A percentile compares a stretch with the other conserved stretches of the same genome.
phyloP scores from a whole-genome alignment of 495 filamentous ascomycete species.

The Hypoxylon perforatum region DNA sequence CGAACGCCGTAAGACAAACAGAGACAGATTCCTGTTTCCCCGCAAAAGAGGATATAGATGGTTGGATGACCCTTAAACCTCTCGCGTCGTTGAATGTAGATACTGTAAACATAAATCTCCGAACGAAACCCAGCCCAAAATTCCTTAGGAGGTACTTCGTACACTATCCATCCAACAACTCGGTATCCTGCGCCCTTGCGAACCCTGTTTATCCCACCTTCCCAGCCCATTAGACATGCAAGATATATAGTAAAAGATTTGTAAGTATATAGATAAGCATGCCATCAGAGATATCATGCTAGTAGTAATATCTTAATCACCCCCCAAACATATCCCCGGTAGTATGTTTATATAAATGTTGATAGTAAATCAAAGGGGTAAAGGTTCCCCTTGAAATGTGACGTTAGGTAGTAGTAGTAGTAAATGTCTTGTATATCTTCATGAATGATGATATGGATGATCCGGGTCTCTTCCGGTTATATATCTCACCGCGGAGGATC shows the following conservation, averaged over 20 bases:
- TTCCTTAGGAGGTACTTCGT: neutral
- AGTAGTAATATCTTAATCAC: neutral
- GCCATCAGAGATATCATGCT: neutral
- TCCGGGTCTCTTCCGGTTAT: neutral
- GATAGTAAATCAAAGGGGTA: too few species aligned
- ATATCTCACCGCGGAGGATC: constrained; percentile 27
- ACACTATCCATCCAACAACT: neutral
- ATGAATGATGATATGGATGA: neutral
- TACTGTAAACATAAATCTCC: too few species aligned
- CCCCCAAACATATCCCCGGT: neutral
- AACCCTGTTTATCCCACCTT: constrained; percentile 1
- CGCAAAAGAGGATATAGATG: too few species aligned
- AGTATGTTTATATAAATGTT: neutral
- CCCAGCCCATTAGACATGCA: neutral
- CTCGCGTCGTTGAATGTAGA: too few species aligned
- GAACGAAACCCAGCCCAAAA: neutral
- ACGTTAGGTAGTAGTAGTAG: too few species aligned
- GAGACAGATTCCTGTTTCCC: too few species aligned
- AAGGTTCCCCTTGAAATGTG: neutral
- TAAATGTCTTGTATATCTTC: neutral
- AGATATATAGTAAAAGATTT: neutral
- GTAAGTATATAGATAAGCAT: neutral
- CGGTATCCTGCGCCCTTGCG: neutral
- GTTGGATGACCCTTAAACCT: too few species aligned
- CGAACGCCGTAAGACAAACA: too few species aligned